Conservation (phyloP, 108 stramenopile genomes). For the Skeletonema grethae region DNA sequence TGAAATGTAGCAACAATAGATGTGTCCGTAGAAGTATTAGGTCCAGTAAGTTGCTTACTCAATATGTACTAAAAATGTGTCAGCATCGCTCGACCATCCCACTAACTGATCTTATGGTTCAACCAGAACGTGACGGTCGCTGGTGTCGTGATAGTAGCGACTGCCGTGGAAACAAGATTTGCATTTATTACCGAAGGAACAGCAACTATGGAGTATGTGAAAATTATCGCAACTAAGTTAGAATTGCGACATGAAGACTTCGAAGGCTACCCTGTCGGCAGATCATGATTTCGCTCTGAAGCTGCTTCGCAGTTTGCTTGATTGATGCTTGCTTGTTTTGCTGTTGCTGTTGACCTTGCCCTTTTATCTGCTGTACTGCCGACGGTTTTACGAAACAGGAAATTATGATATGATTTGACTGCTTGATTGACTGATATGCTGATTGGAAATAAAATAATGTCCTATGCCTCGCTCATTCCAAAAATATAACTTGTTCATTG, state of each 20-base stretch:
- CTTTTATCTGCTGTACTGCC: background rate
- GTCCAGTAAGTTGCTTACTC: no score
- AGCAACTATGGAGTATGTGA: no score
- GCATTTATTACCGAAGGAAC: no score
- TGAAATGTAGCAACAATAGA: no score
- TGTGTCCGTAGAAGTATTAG: no score
- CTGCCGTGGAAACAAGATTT: no score
- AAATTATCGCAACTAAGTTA: background rate
- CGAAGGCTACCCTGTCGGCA: background rate
- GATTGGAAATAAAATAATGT: background rate
- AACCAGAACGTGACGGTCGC: no score
- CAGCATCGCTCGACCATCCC: no score
- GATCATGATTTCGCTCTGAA: background rate
- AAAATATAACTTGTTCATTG: background rate
- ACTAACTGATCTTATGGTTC: no score
- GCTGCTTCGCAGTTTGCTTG: background rate
- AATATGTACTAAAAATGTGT: no score
- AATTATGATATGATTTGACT: background rate
- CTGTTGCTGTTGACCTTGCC: background rate
- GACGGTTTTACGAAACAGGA: background rate
- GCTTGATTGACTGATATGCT: background rate
- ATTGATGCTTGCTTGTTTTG: conserved; percentile 1
- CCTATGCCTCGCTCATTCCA: background rate
- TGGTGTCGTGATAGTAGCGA: no score
- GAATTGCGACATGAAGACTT: background rate